Conservation (phyloP, 1,139 yeast genomes). For the Saccharomyces pastorianus region DNA sequence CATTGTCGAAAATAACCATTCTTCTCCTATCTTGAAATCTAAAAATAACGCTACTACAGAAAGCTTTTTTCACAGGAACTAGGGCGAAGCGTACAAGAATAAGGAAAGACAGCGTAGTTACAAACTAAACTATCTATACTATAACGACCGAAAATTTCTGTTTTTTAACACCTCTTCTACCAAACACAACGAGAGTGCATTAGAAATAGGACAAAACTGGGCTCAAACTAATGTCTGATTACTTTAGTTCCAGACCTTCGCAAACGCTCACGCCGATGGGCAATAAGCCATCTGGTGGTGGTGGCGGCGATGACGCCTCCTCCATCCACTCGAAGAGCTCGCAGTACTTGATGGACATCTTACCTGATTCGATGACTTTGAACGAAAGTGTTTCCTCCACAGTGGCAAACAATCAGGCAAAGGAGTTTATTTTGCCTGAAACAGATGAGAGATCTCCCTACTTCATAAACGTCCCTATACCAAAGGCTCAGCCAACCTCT, state of each 20-base stretch:
- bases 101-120: not conserved
- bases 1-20: not conserved
- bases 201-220: not conserved
- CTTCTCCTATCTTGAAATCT: slow-evolving; percentile 1
- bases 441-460: slow-evolving; percentile 33
- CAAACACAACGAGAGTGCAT: not conserved
- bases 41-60: not conserved
- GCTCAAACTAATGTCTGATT: slow-evolving; percentile 16
- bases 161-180: not conserved
- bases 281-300: not conserved
- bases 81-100: not conserved
- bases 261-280: not conserved
- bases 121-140: not conserved
- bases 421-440: slow-evolving; percentile 30
- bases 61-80: not conserved
- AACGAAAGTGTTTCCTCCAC: slow-evolving; percentile 16
- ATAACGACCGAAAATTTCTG: not conserved
- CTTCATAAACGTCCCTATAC: slow-evolving; percentile 33
- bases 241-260: slow-evolving; percentile 16
- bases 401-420: slow-evolving; percentile 23
- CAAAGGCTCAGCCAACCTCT: slow-evolving; percentile 13
- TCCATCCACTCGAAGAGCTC: slow-evolving; percentile 21
- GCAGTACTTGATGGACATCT: slow-evolving; percentile 21
- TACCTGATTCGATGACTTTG: slow-evolving; percentile 15
- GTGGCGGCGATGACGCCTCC: slow-evolving; percentile 12